Evolutionary conservation across 176 grass and related monocot species (phyloP).

Genomic region (Triticum monococcum): DNA sequence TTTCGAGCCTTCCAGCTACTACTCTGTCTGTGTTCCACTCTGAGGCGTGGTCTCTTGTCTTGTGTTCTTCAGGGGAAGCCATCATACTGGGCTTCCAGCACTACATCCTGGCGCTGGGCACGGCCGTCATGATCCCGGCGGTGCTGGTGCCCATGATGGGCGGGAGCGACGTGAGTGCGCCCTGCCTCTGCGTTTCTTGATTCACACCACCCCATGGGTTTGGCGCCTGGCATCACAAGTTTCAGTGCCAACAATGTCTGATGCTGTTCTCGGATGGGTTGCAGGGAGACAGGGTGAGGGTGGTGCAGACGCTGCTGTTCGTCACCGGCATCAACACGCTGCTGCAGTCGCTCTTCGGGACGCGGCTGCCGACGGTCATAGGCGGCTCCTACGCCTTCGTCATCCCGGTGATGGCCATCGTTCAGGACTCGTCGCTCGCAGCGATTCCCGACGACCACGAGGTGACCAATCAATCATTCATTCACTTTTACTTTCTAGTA

Average conservation of each 20-base stretch:
- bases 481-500: background rate
- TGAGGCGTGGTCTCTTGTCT: slow-evolving; percentile 16
- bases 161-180: slow-evolving; percentile 68
- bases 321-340: slow-evolving; percentile 96
- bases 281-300: slow-evolving; percentile 93
- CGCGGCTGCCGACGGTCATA: slow-evolving; percentile 82
- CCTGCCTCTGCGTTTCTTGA: background rate
- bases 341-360: slow-evolving; percentile 94
- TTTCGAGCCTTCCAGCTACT: background rate
- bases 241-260: background rate
- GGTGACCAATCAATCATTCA: slow-evolving; percentile 22
- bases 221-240: background rate
- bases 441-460: slow-evolving; percentile 65
- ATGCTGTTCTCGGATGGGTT: slow-evolving; percentile 17
- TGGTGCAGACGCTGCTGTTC: slow-evolving; percentile 96
- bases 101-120: slow-evolving; percentile 86
- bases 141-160: slow-evolving; percentile 92
- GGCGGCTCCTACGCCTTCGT: slow-evolving; percentile 93
- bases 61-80: slow-evolving; percentile 63
- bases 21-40: slow-evolving; percentile 20
- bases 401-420: slow-evolving; percentile 86
- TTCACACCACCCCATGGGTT: background rate
- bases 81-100: slow-evolving; percentile 92
- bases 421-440: slow-evolving; percentile 60
- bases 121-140: slow-evolving; percentile 85